Base-by-base conservation (phyloP, 2,329 filamentous ascomycete genomes). In the Huntiella abstrusa region DNA sequence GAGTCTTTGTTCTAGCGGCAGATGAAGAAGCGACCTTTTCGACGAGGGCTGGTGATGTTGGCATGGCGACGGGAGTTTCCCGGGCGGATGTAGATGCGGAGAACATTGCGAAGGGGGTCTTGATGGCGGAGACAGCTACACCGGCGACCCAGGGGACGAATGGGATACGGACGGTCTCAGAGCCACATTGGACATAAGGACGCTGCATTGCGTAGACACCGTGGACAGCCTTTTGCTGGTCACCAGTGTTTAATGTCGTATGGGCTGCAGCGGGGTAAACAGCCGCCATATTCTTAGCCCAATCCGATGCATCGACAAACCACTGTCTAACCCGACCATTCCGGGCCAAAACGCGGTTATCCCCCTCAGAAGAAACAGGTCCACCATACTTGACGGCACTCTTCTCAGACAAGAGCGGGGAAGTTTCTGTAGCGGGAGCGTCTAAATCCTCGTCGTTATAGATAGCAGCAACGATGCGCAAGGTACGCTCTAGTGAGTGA, bases 221-320 rank as follows among this genome's bases (percentile, higher is more conserved):
- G 13, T 45, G 47, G 15, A 34, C 33, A n/a, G 46, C 43, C 13
- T 45, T 37, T 17, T 49, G 37, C 16, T 49, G 44, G 33, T 43
- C 47, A 13, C 32, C 19, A 11, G 42, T 22, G 22, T 43, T 37
- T 10, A 41, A 37, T 5, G 38, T 40, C 1, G 38, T 33, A 32
- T 49, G 47, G 12, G 43, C 39, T n/a, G 47, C 47, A 5, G 47
- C 47, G 32, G 47, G 47, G 17, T 49, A 49, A n/a, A 49, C 47
- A 28, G 45, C 43, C 13, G 36, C 47, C 35, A 49, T 49, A 32
- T 49, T 49, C 17, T 35, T 43, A 3, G 47, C 43, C 47, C 47
- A 49, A 17, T 35, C 43, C 15, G 47, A 43, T 16, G 47, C 47
- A 28, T 49, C 39, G 11, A 45, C 13, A 10, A 49, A 49, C 47